Percentiles rank a stretch among this genome's conserved stretches.
These are phyloP conservation scores for Perkinsus chesapeaki DNA, from an alignment of 169 alveolate species.

Conservation along the genomic window DNA sequence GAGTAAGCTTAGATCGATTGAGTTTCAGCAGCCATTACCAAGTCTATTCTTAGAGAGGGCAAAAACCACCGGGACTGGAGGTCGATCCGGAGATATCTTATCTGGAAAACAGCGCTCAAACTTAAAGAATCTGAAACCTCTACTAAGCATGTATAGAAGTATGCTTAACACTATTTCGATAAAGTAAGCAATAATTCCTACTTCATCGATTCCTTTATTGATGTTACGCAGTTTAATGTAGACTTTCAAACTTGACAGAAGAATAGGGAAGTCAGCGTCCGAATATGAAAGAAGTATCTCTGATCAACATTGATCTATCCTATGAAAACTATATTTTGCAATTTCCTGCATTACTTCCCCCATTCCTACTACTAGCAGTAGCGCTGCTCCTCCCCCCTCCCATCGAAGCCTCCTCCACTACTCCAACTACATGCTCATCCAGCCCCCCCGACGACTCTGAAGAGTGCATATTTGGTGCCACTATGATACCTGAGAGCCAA, in stretches of 20 bases:
- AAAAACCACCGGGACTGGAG: not conserved
- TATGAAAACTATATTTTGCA: too few relatives aligned
- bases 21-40: not conserved
- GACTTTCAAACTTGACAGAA: not conserved
- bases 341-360: too few relatives aligned
- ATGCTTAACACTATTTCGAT: too few relatives aligned
- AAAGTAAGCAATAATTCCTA: too few relatives aligned
- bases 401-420: not conserved
- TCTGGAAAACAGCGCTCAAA: not conserved
- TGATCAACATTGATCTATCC: too few relatives aligned
- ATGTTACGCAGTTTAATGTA: not conserved
- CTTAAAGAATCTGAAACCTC: too few relatives aligned
- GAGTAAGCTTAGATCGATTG: not conserved
- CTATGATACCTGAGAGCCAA: not conserved
- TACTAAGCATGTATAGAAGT: too few relatives aligned
- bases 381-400: not conserved
- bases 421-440: not conserved
- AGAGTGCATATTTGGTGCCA: not conserved
- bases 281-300: too few relatives aligned
- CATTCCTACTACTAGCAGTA: not conserved
- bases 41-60: not conserved
- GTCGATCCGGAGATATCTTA: not conserved
- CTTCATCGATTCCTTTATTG: not conserved
- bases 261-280: too few relatives aligned
- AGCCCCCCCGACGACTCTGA: not conserved